Percentiles rank a stretch among this genome's conserved stretches.
phyloP scores from a whole-genome alignment of 164 flowering plant species.

The Vitis rotundifolia region DNA sequence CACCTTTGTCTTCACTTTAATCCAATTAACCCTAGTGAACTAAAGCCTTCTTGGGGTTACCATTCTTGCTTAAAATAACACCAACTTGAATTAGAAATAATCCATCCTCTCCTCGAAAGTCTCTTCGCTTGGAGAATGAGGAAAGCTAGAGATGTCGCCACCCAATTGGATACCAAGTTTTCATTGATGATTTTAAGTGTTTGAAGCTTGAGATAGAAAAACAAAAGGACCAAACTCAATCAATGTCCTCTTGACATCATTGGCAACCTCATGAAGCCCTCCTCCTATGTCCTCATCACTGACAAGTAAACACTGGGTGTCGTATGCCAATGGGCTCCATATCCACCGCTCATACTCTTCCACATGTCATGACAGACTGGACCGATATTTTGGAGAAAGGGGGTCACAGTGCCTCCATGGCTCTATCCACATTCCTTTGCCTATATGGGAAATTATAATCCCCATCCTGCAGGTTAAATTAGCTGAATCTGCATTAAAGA shows the following conservation, averaged over 20 bases:
- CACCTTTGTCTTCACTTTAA: conserved; percentile 11
- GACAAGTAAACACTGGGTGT: too few relatives aligned
- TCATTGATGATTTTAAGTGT: too few relatives aligned
- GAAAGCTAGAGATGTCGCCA: neutral
- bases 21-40: conserved; percentile 19
- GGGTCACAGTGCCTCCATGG: too few relatives aligned
- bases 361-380: neutral
- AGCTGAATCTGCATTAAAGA: too few relatives aligned
- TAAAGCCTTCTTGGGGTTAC: conserved; percentile 1
- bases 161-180: too few relatives aligned
- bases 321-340: too few relatives aligned
- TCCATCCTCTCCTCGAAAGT: neutral
- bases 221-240: neutral
- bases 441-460: too few relatives aligned
- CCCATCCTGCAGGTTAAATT: too few relatives aligned
- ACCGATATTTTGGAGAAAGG: neutral
- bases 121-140: neutral
- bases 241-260: neutral
- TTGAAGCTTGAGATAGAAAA: too few relatives aligned
- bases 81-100: conserved; percentile 13
- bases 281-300: too few relatives aligned
- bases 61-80: conserved; percentile 18
- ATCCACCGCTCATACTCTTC: neutral
- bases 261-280: neutral
- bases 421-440: too few relatives aligned